Evolutionary conservation across 1,284 basidiomycete species (phyloP).

Genomic region (Trametes sp.): DNA sequence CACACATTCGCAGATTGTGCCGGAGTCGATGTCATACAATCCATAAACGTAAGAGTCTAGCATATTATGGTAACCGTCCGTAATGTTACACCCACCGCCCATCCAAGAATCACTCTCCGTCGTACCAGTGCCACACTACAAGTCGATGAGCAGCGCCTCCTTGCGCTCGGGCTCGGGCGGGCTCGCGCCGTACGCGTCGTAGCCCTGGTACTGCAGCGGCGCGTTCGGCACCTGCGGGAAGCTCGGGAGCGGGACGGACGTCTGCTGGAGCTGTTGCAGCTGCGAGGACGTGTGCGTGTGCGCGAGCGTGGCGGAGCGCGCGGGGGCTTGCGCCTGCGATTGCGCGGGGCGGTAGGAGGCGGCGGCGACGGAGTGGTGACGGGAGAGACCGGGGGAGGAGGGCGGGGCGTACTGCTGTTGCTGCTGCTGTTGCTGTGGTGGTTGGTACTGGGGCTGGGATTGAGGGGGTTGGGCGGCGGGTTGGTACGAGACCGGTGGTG

Average conservation of each 20-base stretch:
- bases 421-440: conserved; percentile 16
- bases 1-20: no score
- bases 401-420: conserved; percentile 30
- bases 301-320: conserved; percentile 36
- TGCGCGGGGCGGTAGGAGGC: conserved; percentile 31
- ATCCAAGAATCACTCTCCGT: not conserved
- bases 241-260: conserved; percentile 54
- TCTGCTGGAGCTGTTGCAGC: conserved; percentile 44
- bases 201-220: conserved; percentile 62
- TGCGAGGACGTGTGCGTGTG: conserved; percentile 42
- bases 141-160: conserved; percentile 85
- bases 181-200: conserved; percentile 52
- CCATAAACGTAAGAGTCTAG: conserved; percentile 21
- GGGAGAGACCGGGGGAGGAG: conserved; percentile 38
- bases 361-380: conserved; percentile 52
- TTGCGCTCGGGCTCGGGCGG: conserved; percentile 75
- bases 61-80: conserved; percentile 24
- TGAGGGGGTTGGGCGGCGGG: conserved; percentile 13
- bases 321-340: conserved; percentile 19
- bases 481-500: conserved; percentile 27
- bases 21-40: conserved; percentile 16
- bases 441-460: conserved; percentile 13
- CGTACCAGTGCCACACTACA: conserved; percentile 45
- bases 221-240: conserved; percentile 78
- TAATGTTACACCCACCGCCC: conserved; percentile 10